Evolutionary conservation across 306 rosid species (phyloP), one percentile per base, ranked within the genome.

Genomic region (Delonix regia): DNA sequence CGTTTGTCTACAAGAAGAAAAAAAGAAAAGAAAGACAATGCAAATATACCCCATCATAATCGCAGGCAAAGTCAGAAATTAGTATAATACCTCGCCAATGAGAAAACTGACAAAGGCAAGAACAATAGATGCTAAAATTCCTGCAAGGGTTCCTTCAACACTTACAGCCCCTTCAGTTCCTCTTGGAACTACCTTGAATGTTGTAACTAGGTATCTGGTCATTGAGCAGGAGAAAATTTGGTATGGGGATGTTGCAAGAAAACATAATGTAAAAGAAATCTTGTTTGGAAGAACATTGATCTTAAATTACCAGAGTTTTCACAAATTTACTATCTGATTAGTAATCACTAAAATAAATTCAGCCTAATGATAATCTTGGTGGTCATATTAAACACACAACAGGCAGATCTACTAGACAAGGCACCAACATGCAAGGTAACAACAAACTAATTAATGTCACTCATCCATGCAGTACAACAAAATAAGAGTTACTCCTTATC

Each of bases 161-260:
- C 99, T 96, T 71, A 96, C 88, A 25, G 98, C 99, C 74, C 99
- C 99, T 85, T 96, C 99, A 24, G 99, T 96, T 70, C 99, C 99
- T 84, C 98, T 88, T 74, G 98, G 98, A 80, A 96, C 99, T 69
- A 90, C 75, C 89, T 91, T 93, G 84, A 96, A 85, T 66, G 96
- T 90, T 7, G 98, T 95, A 45, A 96, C 93, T 73, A 96, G 85
- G 82, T 96, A 96, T 92, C 99, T 96, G 87, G 38, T 60, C 68
- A 81, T 85, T 62, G 28, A 71, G 24, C 33, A 42, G 4, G 22
- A 44, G 9, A 25, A 81, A 65, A 12, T 74, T 80, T 12, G 67
- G 66, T 48, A 62, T 21, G 59, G 39, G 64, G 30, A 56, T 52
- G 55, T 59, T 41, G 10, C 38, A 25, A 27, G 25, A 57, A 25